A percentile compares a stretch with the other conserved stretches of the same genome.
phyloP scores from a whole-genome alignment of 371 early-diverging fungal genomes.

The Syncephalastrum sp. region DNA sequence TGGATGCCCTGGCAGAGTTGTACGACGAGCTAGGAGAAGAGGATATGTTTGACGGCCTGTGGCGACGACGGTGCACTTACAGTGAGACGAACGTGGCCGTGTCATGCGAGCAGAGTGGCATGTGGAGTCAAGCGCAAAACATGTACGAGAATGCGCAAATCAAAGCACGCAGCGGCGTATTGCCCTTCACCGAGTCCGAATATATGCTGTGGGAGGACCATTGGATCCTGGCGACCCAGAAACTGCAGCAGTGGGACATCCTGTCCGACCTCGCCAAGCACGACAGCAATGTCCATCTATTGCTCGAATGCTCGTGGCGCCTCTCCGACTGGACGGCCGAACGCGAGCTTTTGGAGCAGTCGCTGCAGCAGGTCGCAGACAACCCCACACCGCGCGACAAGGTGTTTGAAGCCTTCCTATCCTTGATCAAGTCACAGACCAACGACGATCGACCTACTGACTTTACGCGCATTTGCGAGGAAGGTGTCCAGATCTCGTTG shows the following conservation, averaged over 20 bases:
- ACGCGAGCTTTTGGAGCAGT: conserved; percentile 66
- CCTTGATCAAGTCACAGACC: conserved; percentile 69
- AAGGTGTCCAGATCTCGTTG: conserved; percentile 84
- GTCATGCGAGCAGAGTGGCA: conserved; percentile 91
- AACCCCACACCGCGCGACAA: conserved; percentile 69
- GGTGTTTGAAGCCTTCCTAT: conserved; percentile 85
- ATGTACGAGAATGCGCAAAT: conserved; percentile 94
- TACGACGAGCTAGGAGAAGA: conserved; percentile 78
- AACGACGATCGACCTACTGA: conserved; percentile 64
- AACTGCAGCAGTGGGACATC: conserved; percentile 99
- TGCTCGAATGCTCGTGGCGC: conserved; percentile 91
- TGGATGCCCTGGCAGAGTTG: conserved; percentile 89
- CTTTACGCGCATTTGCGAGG: conserved; percentile 82
- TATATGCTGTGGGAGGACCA: conserved; percentile 97
- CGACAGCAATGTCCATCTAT: conserved; percentile 80
- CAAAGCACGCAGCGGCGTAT: conserved; percentile 84
- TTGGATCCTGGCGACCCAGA: conserved; percentile 91
- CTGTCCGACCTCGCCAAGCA: conserved; percentile 90
- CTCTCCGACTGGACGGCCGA: conserved; percentile 89
- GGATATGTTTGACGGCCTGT: conserved; percentile 92
- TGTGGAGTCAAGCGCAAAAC: conserved; percentile 92
- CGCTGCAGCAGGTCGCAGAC: conserved; percentile 60
- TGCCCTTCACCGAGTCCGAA: conserved; percentile 96
- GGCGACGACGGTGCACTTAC: conserved; percentile 91
- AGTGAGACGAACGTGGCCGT: conserved; percentile 96